A percentile compares a stretch with the other conserved stretches of the same genome.
Conservation (phyloP, 345 rosid species). For the Hirschfeldia incana region DNA sequence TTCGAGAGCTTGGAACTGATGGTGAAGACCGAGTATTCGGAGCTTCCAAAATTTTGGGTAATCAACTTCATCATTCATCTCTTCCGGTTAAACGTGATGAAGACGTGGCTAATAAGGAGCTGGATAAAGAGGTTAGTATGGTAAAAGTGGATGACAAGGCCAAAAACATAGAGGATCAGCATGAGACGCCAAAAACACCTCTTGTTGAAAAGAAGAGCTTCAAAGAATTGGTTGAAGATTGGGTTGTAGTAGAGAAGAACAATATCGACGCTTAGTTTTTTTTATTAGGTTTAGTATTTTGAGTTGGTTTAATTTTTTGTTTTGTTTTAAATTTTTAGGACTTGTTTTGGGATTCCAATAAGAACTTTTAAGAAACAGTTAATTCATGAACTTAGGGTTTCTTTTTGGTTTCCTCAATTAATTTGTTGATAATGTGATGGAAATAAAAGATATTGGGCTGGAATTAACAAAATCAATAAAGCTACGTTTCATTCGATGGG, state of each 20-base stretch:
- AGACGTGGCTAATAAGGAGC: not conserved
- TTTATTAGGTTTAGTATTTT: not conserved
- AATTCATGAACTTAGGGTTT: not conserved
- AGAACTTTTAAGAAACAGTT: not conserved
- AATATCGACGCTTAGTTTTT: not conserved
- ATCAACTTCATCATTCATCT: not conserved
- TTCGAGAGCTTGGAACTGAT: conserved; percentile 10
- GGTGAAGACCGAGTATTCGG: conserved; percentile 13
- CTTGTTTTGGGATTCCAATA: not conserved
- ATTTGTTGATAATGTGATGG: too few species aligned
- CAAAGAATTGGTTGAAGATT: not conserved
- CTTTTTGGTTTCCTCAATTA: not conserved
- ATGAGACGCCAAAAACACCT: not conserved
- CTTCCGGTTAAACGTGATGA: not conserved
- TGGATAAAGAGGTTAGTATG: not conserved
- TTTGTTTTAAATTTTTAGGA: not conserved
- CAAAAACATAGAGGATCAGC: not conserved
- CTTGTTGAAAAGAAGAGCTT: not conserved
- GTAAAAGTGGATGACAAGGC: not conserved
- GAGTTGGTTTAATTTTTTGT: not conserved
- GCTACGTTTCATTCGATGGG: not conserved
- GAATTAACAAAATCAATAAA: not conserved
- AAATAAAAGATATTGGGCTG: not conserved
- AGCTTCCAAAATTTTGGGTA: not conserved
- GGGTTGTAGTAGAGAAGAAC: not conserved